phyloP scores from a whole-genome alignment of 208 protist genomes.

The Leptomonas pyrrhocoris region DNA sequence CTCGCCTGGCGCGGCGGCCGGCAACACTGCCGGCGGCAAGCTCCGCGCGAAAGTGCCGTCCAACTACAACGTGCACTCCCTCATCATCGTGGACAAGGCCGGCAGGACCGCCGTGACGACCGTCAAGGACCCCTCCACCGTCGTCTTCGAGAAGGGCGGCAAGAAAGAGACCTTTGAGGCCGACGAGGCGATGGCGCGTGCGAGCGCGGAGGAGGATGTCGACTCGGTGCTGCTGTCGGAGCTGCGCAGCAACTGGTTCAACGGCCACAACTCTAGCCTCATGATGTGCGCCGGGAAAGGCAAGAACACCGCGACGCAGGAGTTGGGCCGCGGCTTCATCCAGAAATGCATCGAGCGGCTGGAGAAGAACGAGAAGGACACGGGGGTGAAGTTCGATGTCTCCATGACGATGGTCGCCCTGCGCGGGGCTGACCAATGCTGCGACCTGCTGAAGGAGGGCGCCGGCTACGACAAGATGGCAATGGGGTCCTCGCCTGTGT shows the following conservation, averaged over 20 bases:
- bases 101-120: conserved; percentile 18
- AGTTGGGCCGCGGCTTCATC: conserved; percentile 51
- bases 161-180: conserved; percentile 77
- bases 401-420: conserved; percentile 65
- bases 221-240: conserved; percentile 76
- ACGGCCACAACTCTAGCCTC: conserved; percentile 70
- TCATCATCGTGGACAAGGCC: conserved; percentile 57
- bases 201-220: conserved; percentile 38
- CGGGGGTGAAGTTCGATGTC: conserved; percentile 58
- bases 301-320: conserved; percentile 34
- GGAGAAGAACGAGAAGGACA: conserved; percentile 61
- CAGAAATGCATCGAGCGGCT: conserved; percentile 50
- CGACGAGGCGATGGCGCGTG: conserved; percentile 63
- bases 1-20: conserved; percentile 11
- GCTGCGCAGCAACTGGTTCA: conserved; percentile 75
- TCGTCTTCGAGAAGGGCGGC: conserved; percentile 60
- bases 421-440: conserved; percentile 52
- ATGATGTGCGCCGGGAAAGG: conserved; percentile 59
- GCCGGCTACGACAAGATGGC: conserved; percentile 46
- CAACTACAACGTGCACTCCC: conserved; percentile 82
- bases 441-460: conserved; percentile 59
- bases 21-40: conserved; percentile 26
- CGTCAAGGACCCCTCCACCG: conserved; percentile 57
- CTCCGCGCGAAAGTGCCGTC: conserved; percentile 55
- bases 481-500: conserved; percentile 71